Evolutionary conservation across 768 basidiomycete species (phyloP).

Genomic region (Trametes villosa): DNA sequence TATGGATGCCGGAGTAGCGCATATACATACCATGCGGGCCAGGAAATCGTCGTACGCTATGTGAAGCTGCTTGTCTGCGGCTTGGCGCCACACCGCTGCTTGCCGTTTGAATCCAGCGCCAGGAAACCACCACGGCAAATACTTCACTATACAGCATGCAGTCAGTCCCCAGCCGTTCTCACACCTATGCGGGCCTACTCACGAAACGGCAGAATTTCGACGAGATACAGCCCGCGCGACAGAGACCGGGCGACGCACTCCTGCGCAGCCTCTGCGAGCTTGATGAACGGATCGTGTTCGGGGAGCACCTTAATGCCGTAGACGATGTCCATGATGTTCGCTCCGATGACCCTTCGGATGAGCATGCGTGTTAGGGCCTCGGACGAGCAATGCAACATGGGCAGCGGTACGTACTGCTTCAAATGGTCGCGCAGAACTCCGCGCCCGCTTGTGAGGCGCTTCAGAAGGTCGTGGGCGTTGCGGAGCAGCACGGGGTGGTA

Average conservation of each 20-base stretch:
- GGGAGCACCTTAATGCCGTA: constrained; percentile 30
- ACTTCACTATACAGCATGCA: constrained; percentile 21
- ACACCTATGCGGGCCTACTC: too few species aligned
- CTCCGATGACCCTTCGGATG: constrained; percentile 25
- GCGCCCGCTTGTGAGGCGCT: neutral
- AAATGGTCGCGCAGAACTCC: neutral
- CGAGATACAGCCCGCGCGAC: constrained; percentile 16
- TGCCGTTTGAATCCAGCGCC: constrained; percentile 30
- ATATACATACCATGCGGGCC: constrained; percentile 5
- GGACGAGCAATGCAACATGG: neutral
- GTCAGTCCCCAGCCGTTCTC: neutral
- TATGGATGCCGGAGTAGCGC: neutral
- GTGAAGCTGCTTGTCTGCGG: constrained; percentile 28
- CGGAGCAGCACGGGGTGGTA: constrained; percentile 12
- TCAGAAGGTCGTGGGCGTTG: constrained; percentile 6
- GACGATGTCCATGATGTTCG: constrained; percentile 28
- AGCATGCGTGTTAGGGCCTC: neutral
- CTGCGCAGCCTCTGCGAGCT: constrained; percentile 23
- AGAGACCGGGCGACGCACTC: constrained; percentile 5
- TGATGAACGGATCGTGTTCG: constrained; percentile 27
- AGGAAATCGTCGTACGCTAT: constrained; percentile 26
- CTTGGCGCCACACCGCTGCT: constrained; percentile 22
- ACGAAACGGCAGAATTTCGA: constrained; percentile 25
- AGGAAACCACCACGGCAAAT: constrained; percentile 36
- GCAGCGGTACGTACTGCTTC: constrained; percentile 14